Percentiles rank a stretch among this genome's conserved stretches.
Evolutionary conservation across 2,329 filamentous ascomycete genomes (phyloP).

Genomic region (Fusarium sp.): DNA sequence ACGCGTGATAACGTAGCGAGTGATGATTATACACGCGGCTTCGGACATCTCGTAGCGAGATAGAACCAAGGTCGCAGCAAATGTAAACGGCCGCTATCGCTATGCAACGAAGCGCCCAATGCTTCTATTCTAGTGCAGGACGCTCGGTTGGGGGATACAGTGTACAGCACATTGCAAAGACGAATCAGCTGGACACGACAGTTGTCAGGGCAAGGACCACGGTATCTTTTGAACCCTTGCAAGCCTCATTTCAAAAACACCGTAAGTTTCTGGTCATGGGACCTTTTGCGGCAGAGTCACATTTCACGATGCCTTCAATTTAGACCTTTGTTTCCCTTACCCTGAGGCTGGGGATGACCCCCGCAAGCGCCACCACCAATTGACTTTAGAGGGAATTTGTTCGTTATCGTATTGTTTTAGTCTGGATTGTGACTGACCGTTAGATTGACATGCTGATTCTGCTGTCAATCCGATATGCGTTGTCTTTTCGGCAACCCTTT

Average conservation of each 20-base stretch:
- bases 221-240: neutral
- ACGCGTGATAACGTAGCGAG: slow-evolving; percentile 17
- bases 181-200: slow-evolving; percentile 23
- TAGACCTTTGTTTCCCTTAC: neutral
- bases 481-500: neutral
- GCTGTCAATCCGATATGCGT: neutral
- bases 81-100: slow-evolving; percentile 8
- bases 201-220: neutral
- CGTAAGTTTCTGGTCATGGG: slow-evolving; percentile 17
- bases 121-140: neutral
- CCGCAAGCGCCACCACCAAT: neutral
- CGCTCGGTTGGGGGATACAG: slow-evolving; percentile 8
- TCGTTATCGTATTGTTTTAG: neutral
- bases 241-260: slow-evolving; percentile 12
- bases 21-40: slow-evolving; percentile 14
- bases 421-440: neutral
- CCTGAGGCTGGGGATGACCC: neutral
- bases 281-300: slow-evolving; percentile 28
- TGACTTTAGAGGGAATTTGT: neutral
- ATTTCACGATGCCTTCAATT: slow-evolving; percentile 30
- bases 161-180: neutral
- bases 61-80: neutral
- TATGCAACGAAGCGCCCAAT: neutral
- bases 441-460: neutral
- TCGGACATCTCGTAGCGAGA: slow-evolving; percentile 7